Base-by-base conservation (phyloP, 2,329 filamentous ascomycete species). In the Graphilbum ipis-grandicollis region DNA sequence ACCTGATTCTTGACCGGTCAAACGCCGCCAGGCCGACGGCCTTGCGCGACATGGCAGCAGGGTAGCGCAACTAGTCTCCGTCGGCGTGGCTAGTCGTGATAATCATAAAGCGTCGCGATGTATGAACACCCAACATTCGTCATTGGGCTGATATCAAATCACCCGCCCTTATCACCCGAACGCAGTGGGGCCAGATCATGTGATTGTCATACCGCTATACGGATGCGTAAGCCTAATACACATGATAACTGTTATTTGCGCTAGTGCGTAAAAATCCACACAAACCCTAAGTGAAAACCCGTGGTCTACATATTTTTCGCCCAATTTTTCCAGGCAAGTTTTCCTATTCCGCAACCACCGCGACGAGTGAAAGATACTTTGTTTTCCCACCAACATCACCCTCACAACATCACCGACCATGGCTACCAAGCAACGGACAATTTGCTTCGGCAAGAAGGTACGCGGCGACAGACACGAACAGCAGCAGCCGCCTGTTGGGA, bases 361-460 rank as follows among this genome's bases (percentile, higher is more conserved):
- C 26, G 26, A 28, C 26, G 26, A 28, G 6, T 13, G 26, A 8
- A 13, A 28, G 14, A n/a, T 13, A 7, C 14, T 13, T n/a, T n/a
- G 26, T 13, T 28, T n/a, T 13, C 6, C 9, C 26, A 7, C 8
- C 26, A 28, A 13, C 26, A 28, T 5, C 26, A 28, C 6, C n/a
- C n/a, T n/a, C n/a, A n/a, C 6, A 39, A 37, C 25, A 36, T 35
- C 37, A 43, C 58, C 60, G 68, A 81, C 58, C 64, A 83, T 84
- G 76, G 78, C 80, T 64, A 68, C 76, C 56, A 68, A 71, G 54
- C 78, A 81, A 68, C 80, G 75, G 65, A 80, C 85, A 57, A 85
- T 93, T 76, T 93, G 85, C 81, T 94, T 96, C 81, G 86, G 86
- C 79, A 94, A 94, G 79, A 86, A 86, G 44, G 44, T 38, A 43